Evolutionary conservation across 75 land plant species (phyloP).

Genomic region (Selaginella moellendorffii): DNA sequence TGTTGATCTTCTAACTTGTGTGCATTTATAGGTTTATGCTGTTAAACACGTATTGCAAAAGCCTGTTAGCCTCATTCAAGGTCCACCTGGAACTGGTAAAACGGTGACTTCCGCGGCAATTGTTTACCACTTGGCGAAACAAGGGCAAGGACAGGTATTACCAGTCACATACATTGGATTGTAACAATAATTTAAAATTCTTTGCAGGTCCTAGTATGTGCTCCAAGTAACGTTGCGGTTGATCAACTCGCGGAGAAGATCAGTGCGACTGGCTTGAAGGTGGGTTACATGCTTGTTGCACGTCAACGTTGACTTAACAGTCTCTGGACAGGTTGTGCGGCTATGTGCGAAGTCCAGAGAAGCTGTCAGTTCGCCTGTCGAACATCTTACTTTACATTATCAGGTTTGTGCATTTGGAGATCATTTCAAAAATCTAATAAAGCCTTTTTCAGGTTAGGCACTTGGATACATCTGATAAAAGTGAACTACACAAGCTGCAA

Average conservation of each 20-base stretch:
- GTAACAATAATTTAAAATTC: not conserved
- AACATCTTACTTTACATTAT: constrained; percentile 93
- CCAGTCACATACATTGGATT: too few relatives aligned
- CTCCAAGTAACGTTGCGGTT: constrained; percentile 99
- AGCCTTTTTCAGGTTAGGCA: constrained; percentile 62
- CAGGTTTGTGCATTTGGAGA: constrained; percentile 51
- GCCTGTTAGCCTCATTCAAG: constrained; percentile 95
- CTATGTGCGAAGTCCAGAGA: constrained; percentile 98
- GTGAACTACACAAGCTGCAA: constrained; percentile 93
- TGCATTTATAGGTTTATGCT: constrained; percentile 64
- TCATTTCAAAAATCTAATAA: not conserved
- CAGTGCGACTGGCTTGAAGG: constrained; percentile 99
- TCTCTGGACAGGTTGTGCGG: constrained; percentile 60
- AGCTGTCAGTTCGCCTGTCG: constrained; percentile 98
- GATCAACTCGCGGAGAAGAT: constrained; percentile 98
- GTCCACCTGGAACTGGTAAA: constrained; percentile 98
- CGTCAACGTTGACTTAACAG: not conserved
- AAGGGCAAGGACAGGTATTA: constrained; percentile 93
- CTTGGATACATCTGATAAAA: constrained; percentile 96
- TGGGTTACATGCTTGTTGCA: constrained; percentile 11
- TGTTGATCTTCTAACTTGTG: constrained; percentile 1
- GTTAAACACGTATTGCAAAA: constrained; percentile 95
- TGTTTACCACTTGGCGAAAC: constrained; percentile 98
- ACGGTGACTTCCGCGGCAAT: constrained; percentile 99
- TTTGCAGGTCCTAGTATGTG: constrained; percentile 90